Conservation (phyloP, 179 eudicot species). For the Nepenthes alata region DNA sequence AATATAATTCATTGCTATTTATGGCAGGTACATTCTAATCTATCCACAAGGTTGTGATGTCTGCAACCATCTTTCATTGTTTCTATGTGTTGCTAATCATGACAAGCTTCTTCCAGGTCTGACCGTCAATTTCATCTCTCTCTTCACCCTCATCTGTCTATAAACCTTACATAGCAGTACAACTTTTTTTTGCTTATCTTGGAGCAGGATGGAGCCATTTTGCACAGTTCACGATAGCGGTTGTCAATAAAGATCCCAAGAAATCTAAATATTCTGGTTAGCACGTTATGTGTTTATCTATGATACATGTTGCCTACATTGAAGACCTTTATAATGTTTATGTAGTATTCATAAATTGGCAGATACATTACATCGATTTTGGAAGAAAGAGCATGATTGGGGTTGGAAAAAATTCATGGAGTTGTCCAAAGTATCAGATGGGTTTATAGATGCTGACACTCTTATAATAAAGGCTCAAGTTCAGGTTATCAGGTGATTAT, state of each 20-base stretch:
- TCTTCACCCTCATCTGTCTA: neutral
- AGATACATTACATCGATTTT: constrained; percentile 89
- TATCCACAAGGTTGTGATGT: constrained; percentile 99
- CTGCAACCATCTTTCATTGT: constrained; percentile 89
- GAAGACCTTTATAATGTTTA: constrained; percentile 2
- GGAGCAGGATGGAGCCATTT: constrained; percentile 86
- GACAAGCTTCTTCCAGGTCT: constrained; percentile 97
- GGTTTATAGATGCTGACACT: constrained; percentile 71
- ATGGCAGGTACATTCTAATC: constrained; percentile 78
- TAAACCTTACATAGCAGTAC: too few relatives aligned
- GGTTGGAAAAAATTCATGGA: constrained; percentile 99
- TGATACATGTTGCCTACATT: neutral
- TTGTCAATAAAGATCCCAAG: constrained; percentile 85
- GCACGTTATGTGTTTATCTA: constrained; percentile 8
- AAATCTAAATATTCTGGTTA: constrained; percentile 84
- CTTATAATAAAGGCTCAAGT: constrained; percentile 80
- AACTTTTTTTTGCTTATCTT: constrained; percentile 2
- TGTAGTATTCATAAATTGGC: constrained; percentile 11
- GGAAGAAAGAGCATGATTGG: constrained; percentile 97
- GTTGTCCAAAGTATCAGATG: constrained; percentile 71
- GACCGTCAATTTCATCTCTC: neutral
- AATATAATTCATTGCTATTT: constrained; percentile 2
- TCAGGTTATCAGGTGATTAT: constrained; percentile 76
- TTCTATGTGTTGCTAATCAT: constrained; percentile 91
- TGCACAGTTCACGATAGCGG: constrained; percentile 94